phyloP scores from a whole-genome alignment of 1,284 basidiomycete species.

The Peniophora sp. region DNA sequence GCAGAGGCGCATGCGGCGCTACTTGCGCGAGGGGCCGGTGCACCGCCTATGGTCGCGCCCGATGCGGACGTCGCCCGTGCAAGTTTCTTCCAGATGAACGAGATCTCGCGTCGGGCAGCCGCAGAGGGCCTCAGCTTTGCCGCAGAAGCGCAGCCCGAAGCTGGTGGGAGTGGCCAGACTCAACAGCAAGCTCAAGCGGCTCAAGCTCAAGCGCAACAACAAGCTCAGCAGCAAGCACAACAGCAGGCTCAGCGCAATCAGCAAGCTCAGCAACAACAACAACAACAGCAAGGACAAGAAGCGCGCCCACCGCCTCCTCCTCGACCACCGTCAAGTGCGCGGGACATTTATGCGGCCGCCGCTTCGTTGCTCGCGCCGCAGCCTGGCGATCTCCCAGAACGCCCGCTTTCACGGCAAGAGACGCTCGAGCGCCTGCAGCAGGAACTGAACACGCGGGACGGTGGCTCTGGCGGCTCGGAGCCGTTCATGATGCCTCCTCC shows the following conservation, averaged over 20 bases:
- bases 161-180: slow-evolving; percentile 11
- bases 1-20: slow-evolving; percentile 43
- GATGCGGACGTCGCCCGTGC: slow-evolving; percentile 53
- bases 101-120: slow-evolving; percentile 56
- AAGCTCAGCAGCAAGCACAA: slow-evolving; percentile 4
- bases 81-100: slow-evolving; percentile 65
- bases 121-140: slow-evolving; percentile 32
- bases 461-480: slow-evolving; percentile 15
- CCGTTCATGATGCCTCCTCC: slow-evolving; percentile 29
- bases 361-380: slow-evolving; percentile 19
- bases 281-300: too few relatives aligned
- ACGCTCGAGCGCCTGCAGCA: slow-evolving; percentile 43
- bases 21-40: slow-evolving; percentile 38
- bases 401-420: slow-evolving; percentile 33
- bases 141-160: slow-evolving; percentile 9
- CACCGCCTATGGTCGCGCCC: slow-evolving; percentile 50
- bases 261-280: slow-evolving; percentile 7
- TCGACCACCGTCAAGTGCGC: slow-evolving; percentile 19
- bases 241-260: too few relatives aligned
- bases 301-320: slow-evolving; percentile 4
- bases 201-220: slow-evolving; percentile 8
- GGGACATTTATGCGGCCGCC: slow-evolving; percentile 24
- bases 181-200: slow-evolving; percentile 10
- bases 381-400: slow-evolving; percentile 10
- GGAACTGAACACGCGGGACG: slow-evolving; percentile 28